phyloP scores from a whole-genome alignment of 306 rosid species.

The Malus orientalis region DNA sequence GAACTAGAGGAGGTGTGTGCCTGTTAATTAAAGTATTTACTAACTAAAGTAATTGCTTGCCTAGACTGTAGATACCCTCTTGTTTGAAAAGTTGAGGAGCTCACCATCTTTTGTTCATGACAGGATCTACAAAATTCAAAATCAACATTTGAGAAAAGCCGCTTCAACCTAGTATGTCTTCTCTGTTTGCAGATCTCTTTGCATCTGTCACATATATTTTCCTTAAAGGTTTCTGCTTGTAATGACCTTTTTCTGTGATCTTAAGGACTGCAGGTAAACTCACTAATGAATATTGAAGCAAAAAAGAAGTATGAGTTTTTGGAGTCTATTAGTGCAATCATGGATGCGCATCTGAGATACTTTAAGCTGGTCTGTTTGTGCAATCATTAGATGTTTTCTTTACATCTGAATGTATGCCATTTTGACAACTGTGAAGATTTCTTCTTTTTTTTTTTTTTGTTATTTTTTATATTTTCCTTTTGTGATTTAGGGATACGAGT shows the following conservation, averaged over 20 bases:
- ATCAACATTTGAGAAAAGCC: conserved; percentile 90
- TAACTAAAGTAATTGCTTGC: neutral
- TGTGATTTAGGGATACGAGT: conserved; percentile 59
- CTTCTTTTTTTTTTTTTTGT: neutral
- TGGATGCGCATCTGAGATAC: conserved; percentile 97
- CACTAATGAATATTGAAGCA: conserved; percentile 82
- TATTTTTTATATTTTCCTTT: neutral
- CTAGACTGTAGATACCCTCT: neutral
- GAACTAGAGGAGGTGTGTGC: conserved; percentile 80
- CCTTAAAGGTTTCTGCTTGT: conserved; percentile 12
- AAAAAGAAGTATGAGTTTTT: conserved; percentile 92
- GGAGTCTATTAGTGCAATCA: conserved; percentile 95
- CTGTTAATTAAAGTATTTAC: neutral
- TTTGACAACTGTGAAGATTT: conserved; percentile 21
- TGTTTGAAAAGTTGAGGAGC: conserved; percentile 3
- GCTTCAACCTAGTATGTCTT: conserved; percentile 92
- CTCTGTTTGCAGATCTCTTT: conserved; percentile 19
- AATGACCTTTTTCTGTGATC: conserved; percentile 35
- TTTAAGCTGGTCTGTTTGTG: conserved; percentile 79
- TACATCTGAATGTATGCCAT: conserved; percentile 12
- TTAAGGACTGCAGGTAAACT: conserved; percentile 93
- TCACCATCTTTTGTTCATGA: conserved; percentile 19
- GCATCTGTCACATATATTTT: conserved; percentile 1
- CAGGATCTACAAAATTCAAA: conserved; percentile 95
- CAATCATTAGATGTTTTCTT: conserved; percentile 13